Base-by-base conservation (phyloP, 441 rosid species). In the Euphorbia corollata region DNA sequence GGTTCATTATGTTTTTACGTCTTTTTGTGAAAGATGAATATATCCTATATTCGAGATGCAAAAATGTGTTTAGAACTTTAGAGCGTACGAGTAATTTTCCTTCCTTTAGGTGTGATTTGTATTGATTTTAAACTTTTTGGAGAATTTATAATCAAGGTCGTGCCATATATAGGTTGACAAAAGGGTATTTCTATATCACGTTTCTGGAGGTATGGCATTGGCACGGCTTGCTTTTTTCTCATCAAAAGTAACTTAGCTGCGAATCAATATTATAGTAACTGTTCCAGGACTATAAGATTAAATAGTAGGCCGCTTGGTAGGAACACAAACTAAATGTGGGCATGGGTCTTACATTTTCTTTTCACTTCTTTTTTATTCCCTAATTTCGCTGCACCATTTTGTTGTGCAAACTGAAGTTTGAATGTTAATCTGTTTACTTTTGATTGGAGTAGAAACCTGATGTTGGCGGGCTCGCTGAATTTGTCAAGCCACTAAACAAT, bases 401-500 rank as follows among this genome's bases (percentile, higher is more conserved):
- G 19, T 6, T 59, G 36, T 16, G 19, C 9, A 41, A 10, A 39
- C 15, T 61, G 36, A 27, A 23, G 54, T 78, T 10, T 15, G 10
- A 62, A 36, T 66, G n/a, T 64, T 64, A 67, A 72, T 41, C 61
- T 67, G 34, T 63, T 47, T 64, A 54, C 2, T 61, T 75, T 12
- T 56, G 30, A 61, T 27, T 73, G 73, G 70, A 78, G 55, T 77
- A 94, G 98, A 94, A 89, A 82, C 97, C 97, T 66, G 87, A 86
- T 54, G 32, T 75, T 11, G 81, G 76, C 27, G 94, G 92, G 12
- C 68, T 94, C 79, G 86, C 79, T 24, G 91, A 81, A 54, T 88
- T 94, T 83, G 84, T 94, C 67, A 83, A 81, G 73, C 98, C 99
- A 45, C 70, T 94, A 76, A 94, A 86, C 78, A 92, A 84, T 57